Base-by-base conservation (phyloP, 129 eudicot species). In the Kitagawia praeruptora region DNA sequence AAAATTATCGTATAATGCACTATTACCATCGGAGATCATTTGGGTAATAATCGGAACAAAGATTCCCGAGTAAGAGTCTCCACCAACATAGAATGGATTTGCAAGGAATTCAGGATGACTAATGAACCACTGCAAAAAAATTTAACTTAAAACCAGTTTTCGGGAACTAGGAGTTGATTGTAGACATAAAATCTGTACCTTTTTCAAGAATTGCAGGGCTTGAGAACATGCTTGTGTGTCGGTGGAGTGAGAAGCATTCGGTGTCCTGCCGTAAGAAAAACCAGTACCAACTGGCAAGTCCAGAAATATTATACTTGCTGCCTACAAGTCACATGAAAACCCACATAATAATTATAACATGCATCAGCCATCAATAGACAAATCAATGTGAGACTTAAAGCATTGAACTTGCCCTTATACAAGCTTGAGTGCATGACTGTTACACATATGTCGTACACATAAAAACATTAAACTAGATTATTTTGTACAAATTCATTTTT, bases 31-130 rank as follows among this genome's bases (percentile, higher is more conserved):
- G 46, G 83, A 76, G 76, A 85, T 82, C 42, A 82, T 42, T 72
- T 82, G 78, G 45, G 82, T 27, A n/a, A 86, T 51, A 61, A 77
- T 40, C 5, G 89, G 87, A 54, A 79, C 82, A 12, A 78, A 67
- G 15, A 83, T 58, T 61, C 91, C 91, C 0, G 80, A 47, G 46
- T 85, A 88, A 0, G 91, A 85, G 70, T 85, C 89, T 64, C 91
- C 91, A 19, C 87, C 91, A 54, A 88, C 9, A 75, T 88, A 88
- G 41, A 88, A 49, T 2, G 84, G 84, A 75, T 85, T 88, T n/a
- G 51, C 8, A 11, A 21, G 37, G 27, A 72, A 72, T 39, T 41
- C 34, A 16, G 76, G 9, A 72, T 88, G 87, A 75, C 39, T 73
- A 25, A 53, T 40, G 6, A 88, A 31, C 91, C 89, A 88, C 91